Evolutionary conservation across 2,329 filamentous ascomycete genomes (phyloP).

Genomic region (Cryphonectria radicalis): DNA sequence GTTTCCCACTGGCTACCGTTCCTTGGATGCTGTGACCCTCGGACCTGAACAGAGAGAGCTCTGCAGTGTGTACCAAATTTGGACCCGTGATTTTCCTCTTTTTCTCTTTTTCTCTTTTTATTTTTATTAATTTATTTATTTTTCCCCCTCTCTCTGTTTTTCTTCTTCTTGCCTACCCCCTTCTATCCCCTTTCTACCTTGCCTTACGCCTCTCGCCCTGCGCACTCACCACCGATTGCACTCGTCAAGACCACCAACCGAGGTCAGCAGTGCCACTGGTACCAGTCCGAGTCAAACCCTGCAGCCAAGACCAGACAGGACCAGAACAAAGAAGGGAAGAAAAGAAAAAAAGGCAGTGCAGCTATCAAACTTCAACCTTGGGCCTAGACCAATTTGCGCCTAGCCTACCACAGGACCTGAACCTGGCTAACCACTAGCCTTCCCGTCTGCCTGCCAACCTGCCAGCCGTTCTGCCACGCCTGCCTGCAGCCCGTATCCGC

Average conservation of each 20-base stretch:
- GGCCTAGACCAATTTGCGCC: conserved; percentile 1
- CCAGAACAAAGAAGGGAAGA: neutral
- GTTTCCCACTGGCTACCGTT: too few species aligned
- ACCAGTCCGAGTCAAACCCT: neutral
- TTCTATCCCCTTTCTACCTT: neutral
- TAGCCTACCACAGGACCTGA: neutral
- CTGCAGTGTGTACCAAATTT: neutral
- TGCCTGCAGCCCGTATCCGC: conserved; percentile 9
- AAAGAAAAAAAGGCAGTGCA: neutral
- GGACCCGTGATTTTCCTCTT: neutral
- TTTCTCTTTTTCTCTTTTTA: neutral
- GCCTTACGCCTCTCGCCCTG: neutral
- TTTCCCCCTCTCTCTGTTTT: neutral
- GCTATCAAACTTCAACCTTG: conserved; percentile 1
- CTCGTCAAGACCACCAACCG: neutral
- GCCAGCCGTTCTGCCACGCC: neutral
- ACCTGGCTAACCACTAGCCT: neutral
- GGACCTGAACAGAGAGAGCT: neutral
- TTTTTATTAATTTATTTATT: too few species aligned
- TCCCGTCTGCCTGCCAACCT: neutral
- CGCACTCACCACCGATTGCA: neutral
- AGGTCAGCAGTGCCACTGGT: neutral
- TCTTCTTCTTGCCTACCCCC: neutral
- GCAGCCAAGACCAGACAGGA: neutral
- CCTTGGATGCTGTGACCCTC: neutral